Base-by-base conservation (phyloP, 768 basidiomycete genomes). In the Boletus patriciae region DNA sequence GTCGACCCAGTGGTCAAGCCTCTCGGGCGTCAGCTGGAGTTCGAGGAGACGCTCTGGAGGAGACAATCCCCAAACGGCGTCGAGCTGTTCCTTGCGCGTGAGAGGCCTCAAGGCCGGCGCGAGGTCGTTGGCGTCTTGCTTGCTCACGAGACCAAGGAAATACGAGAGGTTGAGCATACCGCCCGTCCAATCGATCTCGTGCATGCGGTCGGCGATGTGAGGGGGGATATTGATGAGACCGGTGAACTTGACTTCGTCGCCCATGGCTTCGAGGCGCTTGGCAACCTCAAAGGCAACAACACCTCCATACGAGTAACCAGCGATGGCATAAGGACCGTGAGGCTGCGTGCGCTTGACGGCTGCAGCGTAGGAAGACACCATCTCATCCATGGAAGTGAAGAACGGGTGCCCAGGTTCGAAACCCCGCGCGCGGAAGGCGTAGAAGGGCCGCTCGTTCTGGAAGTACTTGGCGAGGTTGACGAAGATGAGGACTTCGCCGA, bases 241-340 rank as follows among this genome's bases (percentile, higher is more conserved):
- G 3, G 75, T 64, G 62, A 74, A 79, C n/a, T 72, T 71, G n/a
- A 78, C 75, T 46, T 65, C 60, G 21, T 73, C 71, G 2, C 76
- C 74, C 52, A 62, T 65, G 1, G 58, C 60, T 51, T 73, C 74
- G 15, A 79, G 68, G 25, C 59, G 60, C 59, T 78, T 76, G 23
- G 70, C 73, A 10, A 79, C 68, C 62, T 79, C 76, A 46, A 75
- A 79, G 1, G 77, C 77, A 3, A 79, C 70, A 15, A 74, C 76
- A 53, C 78, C 77, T 42, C 78, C 77, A 33, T 74, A 78, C 23
- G 76, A 77, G 68, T 79, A 79, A 18, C 78, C 77, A 3, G 70
- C 76, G 21, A 79, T 57, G 45, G 70, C 72, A 36, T 76, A 77
- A 3, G 78, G 76, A 2, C 78, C 78, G 0, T 55, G 65, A 7